Evolutionary conservation across 257 asterid species (phyloP).

Genomic region (Nicotiana attenuata): DNA sequence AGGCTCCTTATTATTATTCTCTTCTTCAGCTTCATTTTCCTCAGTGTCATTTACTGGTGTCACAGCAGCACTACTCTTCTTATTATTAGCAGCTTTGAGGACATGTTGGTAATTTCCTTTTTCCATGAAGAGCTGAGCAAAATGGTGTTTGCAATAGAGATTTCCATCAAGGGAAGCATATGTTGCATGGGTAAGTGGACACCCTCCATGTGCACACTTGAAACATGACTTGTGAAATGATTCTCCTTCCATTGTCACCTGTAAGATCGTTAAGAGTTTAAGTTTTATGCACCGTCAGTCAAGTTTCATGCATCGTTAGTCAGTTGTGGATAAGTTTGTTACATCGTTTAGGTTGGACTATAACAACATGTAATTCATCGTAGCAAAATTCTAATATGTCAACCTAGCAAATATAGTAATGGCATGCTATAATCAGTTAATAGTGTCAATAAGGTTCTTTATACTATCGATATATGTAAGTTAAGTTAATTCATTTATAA

Average conservation of each 20-base stretch:
- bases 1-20: not conserved
- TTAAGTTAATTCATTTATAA: not conserved
- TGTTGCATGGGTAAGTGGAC: constrained; percentile 38
- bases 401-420: not conserved
- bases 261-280: not conserved
- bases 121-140: constrained; percentile 44
- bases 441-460: too few species aligned
- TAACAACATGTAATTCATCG: not conserved
- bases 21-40: not conserved
- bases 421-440: too few species aligned
- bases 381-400: too few species aligned
- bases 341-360: too few species aligned
- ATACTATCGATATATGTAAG: not conserved
- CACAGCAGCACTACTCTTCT: constrained; percentile 22
- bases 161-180: constrained; percentile 43
- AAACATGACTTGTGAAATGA: constrained; percentile 46
- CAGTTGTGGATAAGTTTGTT: too few species aligned
- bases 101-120: constrained; percentile 51
- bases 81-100: constrained; percentile 37
- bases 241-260: constrained; percentile 42
- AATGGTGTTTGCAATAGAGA: constrained; percentile 46
- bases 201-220: constrained; percentile 48
- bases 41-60: constrained; percentile 5
- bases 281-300: not conserved
- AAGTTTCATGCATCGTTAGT: not conserved